Conservation (phyloP, 2,329 filamentous ascomycete genomes). For the Clarireedia hainanense region DNA sequence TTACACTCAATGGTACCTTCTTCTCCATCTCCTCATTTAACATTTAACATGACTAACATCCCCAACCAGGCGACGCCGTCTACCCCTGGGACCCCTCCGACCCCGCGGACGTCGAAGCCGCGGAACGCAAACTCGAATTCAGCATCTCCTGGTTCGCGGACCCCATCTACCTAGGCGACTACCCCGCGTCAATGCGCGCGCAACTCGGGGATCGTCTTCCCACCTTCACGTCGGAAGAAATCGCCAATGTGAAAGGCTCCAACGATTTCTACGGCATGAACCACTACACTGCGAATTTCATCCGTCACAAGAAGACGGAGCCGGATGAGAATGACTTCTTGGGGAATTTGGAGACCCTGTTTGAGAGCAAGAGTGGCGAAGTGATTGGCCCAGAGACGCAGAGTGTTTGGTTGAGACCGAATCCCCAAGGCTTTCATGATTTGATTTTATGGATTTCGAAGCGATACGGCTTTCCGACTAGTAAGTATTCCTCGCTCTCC, state of each 20-base stretch:
- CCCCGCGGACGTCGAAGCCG: constrained; percentile 66
- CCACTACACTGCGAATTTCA: constrained; percentile 84
- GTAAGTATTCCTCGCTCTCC: neutral
- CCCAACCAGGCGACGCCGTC: constrained; percentile 56
- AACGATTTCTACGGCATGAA: constrained; percentile 96
- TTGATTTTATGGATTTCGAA: constrained; percentile 70
- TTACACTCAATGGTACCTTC: constrained; percentile 68
- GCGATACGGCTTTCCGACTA: constrained; percentile 48
- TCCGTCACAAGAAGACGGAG: constrained; percentile 60
- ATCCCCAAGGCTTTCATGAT: constrained; percentile 68
- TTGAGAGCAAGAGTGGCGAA: constrained; percentile 63
- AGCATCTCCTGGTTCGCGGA: constrained; percentile 84
- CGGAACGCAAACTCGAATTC: constrained; percentile 77
- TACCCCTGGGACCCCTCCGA: constrained; percentile 78
- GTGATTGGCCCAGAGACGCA: constrained; percentile 77
- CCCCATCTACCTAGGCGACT: constrained; percentile 76
- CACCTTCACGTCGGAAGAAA: constrained; percentile 63
- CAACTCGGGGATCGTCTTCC: constrained; percentile 76
- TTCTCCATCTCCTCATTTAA: neutral
- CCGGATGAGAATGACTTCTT: constrained; percentile 59
- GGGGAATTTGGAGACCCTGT: constrained; percentile 67
- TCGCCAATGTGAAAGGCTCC: constrained; percentile 68
- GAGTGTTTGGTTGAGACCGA: constrained; percentile 71
- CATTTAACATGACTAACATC: neutral
- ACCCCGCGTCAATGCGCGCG: constrained; percentile 74